Conservation (phyloP, 768 basidiomycete species). For the Lactifluus rugatus region DNA sequence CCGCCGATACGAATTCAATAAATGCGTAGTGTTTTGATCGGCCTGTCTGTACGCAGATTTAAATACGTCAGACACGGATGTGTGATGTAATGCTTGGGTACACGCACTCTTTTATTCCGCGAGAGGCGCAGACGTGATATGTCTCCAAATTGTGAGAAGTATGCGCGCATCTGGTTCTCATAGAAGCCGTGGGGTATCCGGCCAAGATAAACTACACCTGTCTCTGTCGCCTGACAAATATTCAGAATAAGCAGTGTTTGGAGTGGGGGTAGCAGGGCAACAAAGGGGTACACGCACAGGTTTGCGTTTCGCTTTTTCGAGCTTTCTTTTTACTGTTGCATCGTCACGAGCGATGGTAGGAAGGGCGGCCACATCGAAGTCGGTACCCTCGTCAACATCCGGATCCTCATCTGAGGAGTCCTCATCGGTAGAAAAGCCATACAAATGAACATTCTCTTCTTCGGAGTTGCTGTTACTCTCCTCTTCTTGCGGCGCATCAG, state of each 20-base stretch:
- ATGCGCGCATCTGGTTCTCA: slow-evolving; percentile 85
- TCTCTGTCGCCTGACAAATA: slow-evolving; percentile 43
- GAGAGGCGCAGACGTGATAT: slow-evolving; percentile 84
- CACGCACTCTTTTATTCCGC: slow-evolving; percentile 77
- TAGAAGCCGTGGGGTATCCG: slow-evolving; percentile 96
- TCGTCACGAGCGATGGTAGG: slow-evolving; percentile 89
- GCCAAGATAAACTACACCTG: slow-evolving; percentile 81
- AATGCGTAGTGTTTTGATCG: slow-evolving; percentile 96
- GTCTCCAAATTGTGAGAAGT: slow-evolving; percentile 92
- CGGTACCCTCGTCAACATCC: slow-evolving; percentile 41
- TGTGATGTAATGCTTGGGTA: neutral
- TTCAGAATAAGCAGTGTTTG: slow-evolving; percentile 2
- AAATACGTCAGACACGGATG: neutral
- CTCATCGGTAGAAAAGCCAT: slow-evolving; percentile 71
- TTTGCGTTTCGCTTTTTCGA: slow-evolving; percentile 47
- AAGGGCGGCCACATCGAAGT: slow-evolving; percentile 59
- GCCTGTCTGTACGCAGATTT: slow-evolving; percentile 55
- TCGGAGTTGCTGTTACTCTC: slow-evolving; percentile 27
- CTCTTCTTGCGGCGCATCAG: slow-evolving; percentile 19
- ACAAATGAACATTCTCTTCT: slow-evolving; percentile 41
- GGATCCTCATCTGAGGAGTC: slow-evolving; percentile 72
- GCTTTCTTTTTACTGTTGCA: slow-evolving; percentile 51
- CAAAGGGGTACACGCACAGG: slow-evolving; percentile 40
- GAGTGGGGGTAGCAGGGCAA: neutral
- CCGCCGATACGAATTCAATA: slow-evolving; percentile 83